Base-by-base conservation (phyloP, 805 yeast species). In the Spathaspora gorwiae region DNA sequence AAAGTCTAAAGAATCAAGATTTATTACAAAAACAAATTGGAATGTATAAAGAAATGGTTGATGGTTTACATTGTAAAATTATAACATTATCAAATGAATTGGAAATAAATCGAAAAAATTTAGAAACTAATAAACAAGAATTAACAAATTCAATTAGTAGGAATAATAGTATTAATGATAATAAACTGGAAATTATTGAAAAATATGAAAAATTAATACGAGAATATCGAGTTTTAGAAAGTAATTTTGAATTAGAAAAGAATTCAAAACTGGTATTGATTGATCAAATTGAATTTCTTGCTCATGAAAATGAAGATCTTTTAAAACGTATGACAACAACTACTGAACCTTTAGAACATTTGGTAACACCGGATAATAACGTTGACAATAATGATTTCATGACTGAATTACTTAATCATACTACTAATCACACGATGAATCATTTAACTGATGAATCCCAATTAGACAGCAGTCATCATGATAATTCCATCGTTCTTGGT, bases 251-350 rank as follows among this genome's bases (percentile, higher is more conserved):
- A 50, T 60, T 79, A 24, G 84, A 79, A 53, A 68, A 70, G 40
- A 76, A 71, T 52, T 76, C 80, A 35, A 77, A 77, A 51, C 65
- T 73, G 47, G 62, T 75, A 39, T 73, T 79, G 42, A 75, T 79
- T 40, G 82, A 78, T 52, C 81, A 79, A 58, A 65, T 79, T 37
- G 84, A 79, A 53, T 61, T 64, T 51, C 61, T 78, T 47, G 69
- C 75, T 38, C 68, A 65, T 43, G 71, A 72, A 45, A 60, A 54
- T 34, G 49, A 51, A 15, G 44, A 35, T 30, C 34, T 46, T 11
- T 15, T 39, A 19, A n/a, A 19, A 10, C 45, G 32, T 29, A 9
- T 9, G 12, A 29, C 9, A 2, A 29, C 32, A 29, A 29, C 12
- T 10, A 27, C 31, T 29, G 12, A 29, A 29, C 24, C 24, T 19